These are phyloP conservation scores for Selaginella moellendorffii DNA, from an alignment of 75 land plant genomes.

Conservation along the genomic window DNA sequence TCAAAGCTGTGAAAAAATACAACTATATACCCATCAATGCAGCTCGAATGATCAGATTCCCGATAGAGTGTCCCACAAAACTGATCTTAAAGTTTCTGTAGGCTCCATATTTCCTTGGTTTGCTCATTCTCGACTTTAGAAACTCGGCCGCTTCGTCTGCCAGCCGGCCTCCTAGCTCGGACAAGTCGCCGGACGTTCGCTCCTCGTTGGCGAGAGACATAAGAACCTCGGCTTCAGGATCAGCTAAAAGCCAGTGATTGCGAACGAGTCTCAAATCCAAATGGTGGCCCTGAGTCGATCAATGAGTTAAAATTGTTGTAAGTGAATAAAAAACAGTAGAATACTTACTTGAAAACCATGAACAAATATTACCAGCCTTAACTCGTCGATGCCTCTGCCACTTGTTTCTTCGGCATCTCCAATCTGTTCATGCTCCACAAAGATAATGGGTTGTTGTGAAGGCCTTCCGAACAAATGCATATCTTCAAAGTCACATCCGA, in stretches of 20 bases:
- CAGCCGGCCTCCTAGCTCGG: constrained; percentile 52
- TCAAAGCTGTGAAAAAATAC: not conserved
- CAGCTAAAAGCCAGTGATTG: constrained; percentile 81
- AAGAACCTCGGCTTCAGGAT: constrained; percentile 58
- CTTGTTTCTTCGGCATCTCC: not conserved
- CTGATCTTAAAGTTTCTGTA: not conserved
- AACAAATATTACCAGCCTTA: constrained; percentile 64
- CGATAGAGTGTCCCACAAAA: constrained; percentile 9
- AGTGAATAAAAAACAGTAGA: not conserved
- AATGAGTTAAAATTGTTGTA: too few relatives aligned
- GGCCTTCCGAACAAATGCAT: constrained; percentile 74
- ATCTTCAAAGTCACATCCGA: constrained; percentile 65
- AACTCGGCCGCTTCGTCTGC: not conserved
- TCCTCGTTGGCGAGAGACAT: constrained; percentile 82
- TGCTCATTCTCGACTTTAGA: not conserved
- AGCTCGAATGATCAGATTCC: constrained; percentile 7
- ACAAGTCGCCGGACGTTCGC: constrained; percentile 64
- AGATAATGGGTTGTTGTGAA: constrained; percentile 47
- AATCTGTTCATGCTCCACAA: constrained; percentile 47
- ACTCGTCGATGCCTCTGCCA: constrained; percentile 1
- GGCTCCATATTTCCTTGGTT: not conserved
- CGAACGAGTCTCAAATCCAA: constrained; percentile 70
- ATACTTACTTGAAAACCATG: constrained; percentile 73
- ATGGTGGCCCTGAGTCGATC: constrained; percentile 91
- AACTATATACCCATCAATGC: not conserved